A percentile compares a stretch with the other conserved stretches of the same genome.
Evolutionary conservation across 2,329 filamentous ascomycete genomes (phyloP).

Genomic region (Fusarium cicatricum): DNA sequence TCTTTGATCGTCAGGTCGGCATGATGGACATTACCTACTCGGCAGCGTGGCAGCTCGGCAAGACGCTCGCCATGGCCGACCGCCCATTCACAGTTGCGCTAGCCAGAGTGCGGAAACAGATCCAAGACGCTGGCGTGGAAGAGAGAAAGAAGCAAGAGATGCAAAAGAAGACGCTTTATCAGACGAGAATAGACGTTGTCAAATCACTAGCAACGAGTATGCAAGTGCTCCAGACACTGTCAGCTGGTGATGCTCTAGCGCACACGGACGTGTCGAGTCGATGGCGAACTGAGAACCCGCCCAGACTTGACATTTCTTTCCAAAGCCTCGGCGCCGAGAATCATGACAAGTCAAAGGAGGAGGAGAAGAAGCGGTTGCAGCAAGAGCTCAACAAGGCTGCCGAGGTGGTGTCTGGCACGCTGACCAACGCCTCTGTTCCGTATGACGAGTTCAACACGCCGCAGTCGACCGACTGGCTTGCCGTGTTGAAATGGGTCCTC

Average conservation of each 20-base stretch:
- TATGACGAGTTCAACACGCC: slow-evolving; percentile 40
- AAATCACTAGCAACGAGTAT: background rate
- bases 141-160: background rate
- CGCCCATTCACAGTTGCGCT: slow-evolving; percentile 44
- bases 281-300: too few relatives aligned
- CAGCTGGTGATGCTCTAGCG: background rate
- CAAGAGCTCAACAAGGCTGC: background rate
- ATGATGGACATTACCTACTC: slow-evolving; percentile 55
- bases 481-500: slow-evolving; percentile 47
- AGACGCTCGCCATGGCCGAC: slow-evolving; percentile 48
- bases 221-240: background rate
- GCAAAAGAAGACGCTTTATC: background rate
- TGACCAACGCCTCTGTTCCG: background rate
- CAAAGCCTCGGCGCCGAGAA: background rate
- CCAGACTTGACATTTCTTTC: background rate
- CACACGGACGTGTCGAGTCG: too few relatives aligned
- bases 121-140: background rate
- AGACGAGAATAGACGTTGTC: background rate
- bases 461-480: slow-evolving; percentile 45
- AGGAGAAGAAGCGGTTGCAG: background rate
- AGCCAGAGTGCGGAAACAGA: background rate
- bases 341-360: background rate
- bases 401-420: background rate
- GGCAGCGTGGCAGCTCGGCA: slow-evolving; percentile 52
- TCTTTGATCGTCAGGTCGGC: slow-evolving; percentile 48